These are phyloP conservation scores for Phytopythium ostracodes DNA, from an alignment of 352 stramenopile species.

Conservation along the genomic window DNA sequence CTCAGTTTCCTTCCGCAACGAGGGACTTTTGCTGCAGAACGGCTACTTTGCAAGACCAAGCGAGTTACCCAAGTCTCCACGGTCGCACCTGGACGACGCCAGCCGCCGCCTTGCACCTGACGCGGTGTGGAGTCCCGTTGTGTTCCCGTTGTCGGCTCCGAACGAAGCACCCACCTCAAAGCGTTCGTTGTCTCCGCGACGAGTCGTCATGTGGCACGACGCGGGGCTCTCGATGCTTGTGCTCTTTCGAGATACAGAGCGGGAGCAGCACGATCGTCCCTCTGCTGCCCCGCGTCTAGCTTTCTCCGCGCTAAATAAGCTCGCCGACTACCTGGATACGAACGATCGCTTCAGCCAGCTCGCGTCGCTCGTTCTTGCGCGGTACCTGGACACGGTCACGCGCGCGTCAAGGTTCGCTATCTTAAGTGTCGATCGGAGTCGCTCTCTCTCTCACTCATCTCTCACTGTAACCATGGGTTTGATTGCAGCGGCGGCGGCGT, in stretches of 20 bases:
- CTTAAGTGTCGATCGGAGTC: too few relatives aligned
- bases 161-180: background rate
- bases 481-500: background rate
- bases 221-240: slow-evolving; percentile 45
- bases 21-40: slow-evolving; percentile 40
- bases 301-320: slow-evolving; percentile 13
- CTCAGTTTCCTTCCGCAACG: slow-evolving; percentile 47
- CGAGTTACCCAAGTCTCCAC: slow-evolving; percentile 15
- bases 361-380: slow-evolving; percentile 28
- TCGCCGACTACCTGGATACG: slow-evolving; percentile 21
- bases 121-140: slow-evolving; percentile 33
- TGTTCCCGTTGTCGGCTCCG: slow-evolving; percentile 19
- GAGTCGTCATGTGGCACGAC: slow-evolving; percentile 48
- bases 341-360: slow-evolving; percentile 32
- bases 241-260: slow-evolving; percentile 14
- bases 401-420: background rate
- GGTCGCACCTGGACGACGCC: background rate
- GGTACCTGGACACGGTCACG: slow-evolving; percentile 14
- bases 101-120: slow-evolving; percentile 17
- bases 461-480: background rate
- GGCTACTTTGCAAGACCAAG: slow-evolving; percentile 39
- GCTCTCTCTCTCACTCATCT: too few relatives aligned
- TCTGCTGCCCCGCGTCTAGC: slow-evolving; percentile 8
- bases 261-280: background rate
- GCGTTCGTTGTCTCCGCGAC: background rate